Evolutionary conservation across 1,139 yeast species (phyloP).

Genomic region (Pichia sp.): DNA sequence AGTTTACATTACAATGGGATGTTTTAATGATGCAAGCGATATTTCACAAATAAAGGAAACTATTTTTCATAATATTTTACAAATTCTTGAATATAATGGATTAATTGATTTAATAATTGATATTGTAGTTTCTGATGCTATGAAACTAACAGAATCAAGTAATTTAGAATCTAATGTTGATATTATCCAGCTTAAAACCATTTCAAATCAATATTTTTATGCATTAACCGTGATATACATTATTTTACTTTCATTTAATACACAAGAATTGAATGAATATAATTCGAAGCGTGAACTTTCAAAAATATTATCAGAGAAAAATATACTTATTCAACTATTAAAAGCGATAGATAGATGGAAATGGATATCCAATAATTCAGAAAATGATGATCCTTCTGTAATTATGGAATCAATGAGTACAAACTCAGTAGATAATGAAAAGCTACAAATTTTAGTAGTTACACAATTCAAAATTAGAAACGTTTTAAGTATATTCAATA

Average conservation of each 20-base stretch:
- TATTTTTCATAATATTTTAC: slow-evolving; percentile 15
- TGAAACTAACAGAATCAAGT: slow-evolving; percentile 18
- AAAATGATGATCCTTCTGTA: slow-evolving; percentile 19
- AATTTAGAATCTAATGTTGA: slow-evolving; percentile 16
- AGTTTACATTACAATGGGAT: slow-evolving; percentile 26
- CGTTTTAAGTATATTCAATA: slow-evolving; percentile 51
- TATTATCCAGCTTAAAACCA: slow-evolving; percentile 10
- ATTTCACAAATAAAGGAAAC: slow-evolving; percentile 14
- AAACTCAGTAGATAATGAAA: slow-evolving; percentile 6
- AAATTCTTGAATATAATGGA: slow-evolving; percentile 4
- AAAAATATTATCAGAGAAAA: slow-evolving; percentile 12
- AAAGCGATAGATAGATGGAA: slow-evolving; percentile 61
- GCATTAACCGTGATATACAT: slow-evolving; percentile 40
- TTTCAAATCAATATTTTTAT: slow-evolving; percentile 33
- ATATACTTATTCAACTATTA: slow-evolving; percentile 38
- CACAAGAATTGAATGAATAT: slow-evolving; percentile 15
- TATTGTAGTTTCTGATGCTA: slow-evolving; percentile 10
- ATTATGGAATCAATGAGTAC: slow-evolving; percentile 15
- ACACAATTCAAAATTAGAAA: slow-evolving; percentile 41
- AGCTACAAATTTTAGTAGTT: slow-evolving; percentile 7
- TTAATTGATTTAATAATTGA: slow-evolving; percentile 8
- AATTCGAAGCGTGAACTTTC: slow-evolving; percentile 6
- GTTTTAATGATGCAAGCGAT: slow-evolving; percentile 16
- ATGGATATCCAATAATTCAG: slow-evolving; percentile 38
- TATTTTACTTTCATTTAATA: slow-evolving; percentile 15